Percentiles rank a stretch among this genome's conserved stretches.
Conservation (phyloP, 352 stramenopile genomes). For the Thalassiosira hispida region DNA sequence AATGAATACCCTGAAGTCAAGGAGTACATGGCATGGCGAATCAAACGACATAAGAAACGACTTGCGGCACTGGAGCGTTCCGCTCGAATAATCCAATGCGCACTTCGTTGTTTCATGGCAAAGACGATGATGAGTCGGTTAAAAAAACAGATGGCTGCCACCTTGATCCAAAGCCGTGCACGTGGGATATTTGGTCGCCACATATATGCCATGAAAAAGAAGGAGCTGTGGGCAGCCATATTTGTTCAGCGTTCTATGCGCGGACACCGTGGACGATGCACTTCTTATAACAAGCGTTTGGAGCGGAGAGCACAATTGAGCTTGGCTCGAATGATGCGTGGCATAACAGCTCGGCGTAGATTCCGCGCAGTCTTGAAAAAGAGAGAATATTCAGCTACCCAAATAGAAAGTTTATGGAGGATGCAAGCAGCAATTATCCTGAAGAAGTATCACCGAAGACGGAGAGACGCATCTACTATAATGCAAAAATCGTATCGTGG, state of each 20-base stretch:
- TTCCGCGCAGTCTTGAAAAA: conserved; percentile 80
- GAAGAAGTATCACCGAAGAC: conserved; percentile 63
- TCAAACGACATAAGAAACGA: conserved; percentile 93
- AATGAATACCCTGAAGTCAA: conserved; percentile 58
- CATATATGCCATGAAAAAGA: conserved; percentile 78
- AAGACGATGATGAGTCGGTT: conserved; percentile 87
- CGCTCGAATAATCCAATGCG: conserved; percentile 89
- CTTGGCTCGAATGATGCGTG: conserved; percentile 90
- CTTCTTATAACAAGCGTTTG: conserved; percentile 86
- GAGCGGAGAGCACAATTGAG: conserved; percentile 87
- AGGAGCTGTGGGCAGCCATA: conserved; percentile 89
- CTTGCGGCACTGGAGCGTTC: conserved; percentile 89
- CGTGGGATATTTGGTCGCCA: conserved; percentile 86
- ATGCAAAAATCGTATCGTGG: conserved; percentile 92
- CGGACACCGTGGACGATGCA: conserved; percentile 87
- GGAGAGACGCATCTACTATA: conserved; percentile 81
- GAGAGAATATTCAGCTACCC: conserved; percentile 78
- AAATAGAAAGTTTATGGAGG: conserved; percentile 88
- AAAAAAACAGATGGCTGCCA: conserved; percentile 85
- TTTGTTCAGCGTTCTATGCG: conserved; percentile 92
- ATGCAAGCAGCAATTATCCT: conserved; percentile 77
- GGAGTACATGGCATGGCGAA: conserved; percentile 96
- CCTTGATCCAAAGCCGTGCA: conserved; percentile 90
- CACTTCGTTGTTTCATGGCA: conserved; percentile 89
- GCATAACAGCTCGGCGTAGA: conserved; percentile 80